Conservation (phyloP, 805 yeast genomes). For the Metahyphopichia silvanorum region DNA sequence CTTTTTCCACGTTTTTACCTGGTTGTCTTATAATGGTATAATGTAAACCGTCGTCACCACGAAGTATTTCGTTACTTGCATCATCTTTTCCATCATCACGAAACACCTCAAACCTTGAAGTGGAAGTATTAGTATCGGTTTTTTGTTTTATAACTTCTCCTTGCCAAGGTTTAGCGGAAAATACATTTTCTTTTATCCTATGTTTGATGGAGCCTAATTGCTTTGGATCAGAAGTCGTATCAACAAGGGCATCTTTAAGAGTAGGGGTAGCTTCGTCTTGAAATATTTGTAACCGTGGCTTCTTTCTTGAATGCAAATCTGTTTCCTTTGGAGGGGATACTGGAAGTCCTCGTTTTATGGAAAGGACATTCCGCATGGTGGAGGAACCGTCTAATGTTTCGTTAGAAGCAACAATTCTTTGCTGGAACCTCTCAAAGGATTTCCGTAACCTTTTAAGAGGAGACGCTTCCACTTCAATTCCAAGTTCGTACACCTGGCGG, state of each 20-base stretch:
- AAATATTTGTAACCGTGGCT: conserved; percentile 39
- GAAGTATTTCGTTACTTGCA: conserved; percentile 6
- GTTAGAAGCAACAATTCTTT: conserved; percentile 26
- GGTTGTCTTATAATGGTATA: conserved; percentile 50
- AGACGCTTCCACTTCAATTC: conserved; percentile 59
- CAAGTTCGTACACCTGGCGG: conserved; percentile 52
- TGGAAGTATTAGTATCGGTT: conserved; percentile 8
- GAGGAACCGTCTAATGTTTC: conserved; percentile 4
- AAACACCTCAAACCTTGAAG: conserved; percentile 14
- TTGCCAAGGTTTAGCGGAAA: conserved; percentile 55
- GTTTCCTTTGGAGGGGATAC: conserved; percentile 8
- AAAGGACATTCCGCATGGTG: conserved; percentile 16
- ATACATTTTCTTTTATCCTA: conserved; percentile 62
- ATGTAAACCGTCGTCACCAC: conserved; percentile 17
- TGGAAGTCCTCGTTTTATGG: conserved; percentile 33
- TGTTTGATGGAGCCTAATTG: conserved; percentile 46
- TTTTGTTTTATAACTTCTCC: conserved; percentile 58
- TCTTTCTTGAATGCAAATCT: conserved; percentile 16
- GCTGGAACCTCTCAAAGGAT: conserved; percentile 41
- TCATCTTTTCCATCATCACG: conserved; percentile 7
- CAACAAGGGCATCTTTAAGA: conserved; percentile 10
- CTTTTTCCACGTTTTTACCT: conserved; percentile 59
- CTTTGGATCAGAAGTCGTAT: conserved; percentile 37
- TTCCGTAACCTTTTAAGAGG: conserved; percentile 45
- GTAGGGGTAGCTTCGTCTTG: conserved; percentile 21